Evolutionary conservation across 2,329 filamentous ascomycete genomes (phyloP).

Genomic region (Arthrobotrys conoides): DNA sequence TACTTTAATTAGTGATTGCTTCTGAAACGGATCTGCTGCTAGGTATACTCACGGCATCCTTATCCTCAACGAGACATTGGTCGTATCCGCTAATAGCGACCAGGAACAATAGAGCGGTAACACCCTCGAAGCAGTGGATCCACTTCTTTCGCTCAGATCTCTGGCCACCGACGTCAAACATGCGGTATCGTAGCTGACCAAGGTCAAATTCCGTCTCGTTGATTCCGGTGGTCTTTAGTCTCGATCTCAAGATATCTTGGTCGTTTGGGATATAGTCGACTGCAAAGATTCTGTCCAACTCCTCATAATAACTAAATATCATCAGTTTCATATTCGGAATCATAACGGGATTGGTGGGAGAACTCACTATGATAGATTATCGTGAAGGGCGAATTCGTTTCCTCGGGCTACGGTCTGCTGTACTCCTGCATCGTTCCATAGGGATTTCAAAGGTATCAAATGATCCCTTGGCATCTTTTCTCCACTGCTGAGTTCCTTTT

Average conservation of each 20-base stretch:
- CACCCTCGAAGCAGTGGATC: slow-evolving; percentile 97
- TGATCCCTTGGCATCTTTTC: slow-evolving; percentile 85
- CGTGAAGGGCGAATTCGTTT: slow-evolving; percentile 95
- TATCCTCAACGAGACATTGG: slow-evolving; percentile 94
- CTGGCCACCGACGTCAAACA: slow-evolving; percentile 96
- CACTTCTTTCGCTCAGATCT: slow-evolving; percentile 95
- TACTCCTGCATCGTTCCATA: slow-evolving; percentile 88
- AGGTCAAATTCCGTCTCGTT: slow-evolving; percentile 95
- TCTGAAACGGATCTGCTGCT: background rate
- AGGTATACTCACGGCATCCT: slow-evolving; percentile 82
- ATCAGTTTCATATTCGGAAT: background rate
- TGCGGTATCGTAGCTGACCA: slow-evolving; percentile 91
- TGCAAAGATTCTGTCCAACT: slow-evolving; percentile 81
- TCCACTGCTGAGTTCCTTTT: slow-evolving; percentile 85
- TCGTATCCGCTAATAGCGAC: slow-evolving; percentile 97
- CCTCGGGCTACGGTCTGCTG: slow-evolving; percentile 90
- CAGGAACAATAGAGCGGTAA: slow-evolving; percentile 91
- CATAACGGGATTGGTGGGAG: background rate
- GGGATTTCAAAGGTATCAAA: slow-evolving; percentile 82
- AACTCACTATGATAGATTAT: slow-evolving; percentile 90
- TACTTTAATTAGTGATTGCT: slow-evolving; percentile 10
- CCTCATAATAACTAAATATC: slow-evolving; percentile 80
- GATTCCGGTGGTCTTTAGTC: slow-evolving; percentile 92
- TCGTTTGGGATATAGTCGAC: slow-evolving; percentile 89
- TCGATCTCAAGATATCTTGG: slow-evolving; percentile 91